Evolutionary conservation across 2,329 filamentous ascomycete genomes (phyloP).

Genomic region (Fusarium oligoseptatum): DNA sequence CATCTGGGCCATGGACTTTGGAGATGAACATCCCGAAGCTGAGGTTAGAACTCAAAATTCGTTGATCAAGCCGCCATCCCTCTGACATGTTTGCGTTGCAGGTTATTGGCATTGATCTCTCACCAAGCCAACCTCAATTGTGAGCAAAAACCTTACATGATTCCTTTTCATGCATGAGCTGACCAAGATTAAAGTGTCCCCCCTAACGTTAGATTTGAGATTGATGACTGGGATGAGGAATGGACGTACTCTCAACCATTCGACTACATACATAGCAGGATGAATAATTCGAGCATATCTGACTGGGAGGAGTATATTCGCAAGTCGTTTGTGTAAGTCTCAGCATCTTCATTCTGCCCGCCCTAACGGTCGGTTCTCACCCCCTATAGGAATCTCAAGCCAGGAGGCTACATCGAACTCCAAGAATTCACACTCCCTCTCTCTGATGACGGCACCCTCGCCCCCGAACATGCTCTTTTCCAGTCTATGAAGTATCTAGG

Average conservation of each 20-base stretch:
- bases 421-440: slow-evolving; percentile 12
- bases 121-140: slow-evolving; percentile 16
- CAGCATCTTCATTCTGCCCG: background rate
- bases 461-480: background rate
- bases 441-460: slow-evolving; percentile 14
- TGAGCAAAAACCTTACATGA: background rate
- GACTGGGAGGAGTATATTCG: slow-evolving; percentile 12
- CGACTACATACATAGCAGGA: slow-evolving; percentile 21
- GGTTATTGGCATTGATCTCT: slow-evolving; percentile 22
- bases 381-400: background rate
- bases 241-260: slow-evolving; percentile 12
- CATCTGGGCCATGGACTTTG: slow-evolving; percentile 20
- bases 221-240: slow-evolving; percentile 20
- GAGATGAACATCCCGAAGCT: slow-evolving; percentile 17
- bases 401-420: slow-evolving; percentile 19
- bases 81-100: background rate
- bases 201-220: slow-evolving; percentile 14
- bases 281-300: slow-evolving; percentile 11
- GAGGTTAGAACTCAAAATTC: background rate
- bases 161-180: background rate
- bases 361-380: background rate
- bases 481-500: slow-evolving; percentile 4
- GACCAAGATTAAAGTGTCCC: slow-evolving; percentile 8
- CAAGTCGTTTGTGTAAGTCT: slow-evolving; percentile 4
- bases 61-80: background rate